A percentile compares a stretch with the other conserved stretches of the same genome.
These are phyloP conservation scores for Spongiforma sp. DNA, from an alignment of 1,284 basidiomycete genomes.

Conservation along the genomic window DNA sequence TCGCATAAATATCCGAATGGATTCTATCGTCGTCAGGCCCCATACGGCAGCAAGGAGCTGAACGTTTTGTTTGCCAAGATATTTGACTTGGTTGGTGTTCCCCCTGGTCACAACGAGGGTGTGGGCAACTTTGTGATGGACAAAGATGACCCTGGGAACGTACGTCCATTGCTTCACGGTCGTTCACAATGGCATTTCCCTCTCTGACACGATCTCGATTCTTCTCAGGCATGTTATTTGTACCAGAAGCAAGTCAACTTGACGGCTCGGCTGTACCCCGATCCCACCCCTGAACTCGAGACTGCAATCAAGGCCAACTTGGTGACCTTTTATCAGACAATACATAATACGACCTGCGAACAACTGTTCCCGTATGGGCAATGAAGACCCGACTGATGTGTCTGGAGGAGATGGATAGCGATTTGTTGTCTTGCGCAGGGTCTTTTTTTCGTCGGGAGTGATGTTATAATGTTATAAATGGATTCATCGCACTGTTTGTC, in stretches of 20 bases:
- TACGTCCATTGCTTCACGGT: too few species aligned
- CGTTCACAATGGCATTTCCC: too few species aligned
- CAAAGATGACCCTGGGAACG: slow-evolving; percentile 14
- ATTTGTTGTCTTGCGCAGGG: too few species aligned
- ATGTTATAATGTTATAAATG: too few species aligned
- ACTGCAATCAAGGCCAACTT: slow-evolving; percentile 31
- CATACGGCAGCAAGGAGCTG: slow-evolving; percentile 16
- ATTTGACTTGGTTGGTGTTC: slow-evolving; percentile 7
- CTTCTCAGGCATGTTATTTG: slow-evolving; percentile 18
- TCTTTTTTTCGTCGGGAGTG: too few species aligned
- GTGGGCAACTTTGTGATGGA: slow-evolving; percentile 24
- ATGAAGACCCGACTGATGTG: too few species aligned
- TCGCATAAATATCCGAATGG: slow-evolving; percentile 23
- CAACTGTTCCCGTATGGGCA: slow-evolving; percentile 27
- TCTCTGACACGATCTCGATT: too few species aligned
- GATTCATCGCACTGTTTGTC: too few species aligned
- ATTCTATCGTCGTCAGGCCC: slow-evolving; percentile 31
- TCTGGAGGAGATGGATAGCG: too few species aligned
- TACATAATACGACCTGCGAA: slow-evolving; percentile 17
- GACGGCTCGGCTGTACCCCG: slow-evolving; percentile 27
- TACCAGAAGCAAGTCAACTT: slow-evolving; percentile 27
- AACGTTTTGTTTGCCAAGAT: slow-evolving; percentile 1
- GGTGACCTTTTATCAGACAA: slow-evolving; percentile 24
- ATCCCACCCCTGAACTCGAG: slow-evolving; percentile 20
- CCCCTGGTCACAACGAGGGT: slow-evolving; percentile 28